Base-by-base conservation (phyloP, 2,329 filamentous ascomycete genomes). In the Colletotrichum gigasporum region DNA sequence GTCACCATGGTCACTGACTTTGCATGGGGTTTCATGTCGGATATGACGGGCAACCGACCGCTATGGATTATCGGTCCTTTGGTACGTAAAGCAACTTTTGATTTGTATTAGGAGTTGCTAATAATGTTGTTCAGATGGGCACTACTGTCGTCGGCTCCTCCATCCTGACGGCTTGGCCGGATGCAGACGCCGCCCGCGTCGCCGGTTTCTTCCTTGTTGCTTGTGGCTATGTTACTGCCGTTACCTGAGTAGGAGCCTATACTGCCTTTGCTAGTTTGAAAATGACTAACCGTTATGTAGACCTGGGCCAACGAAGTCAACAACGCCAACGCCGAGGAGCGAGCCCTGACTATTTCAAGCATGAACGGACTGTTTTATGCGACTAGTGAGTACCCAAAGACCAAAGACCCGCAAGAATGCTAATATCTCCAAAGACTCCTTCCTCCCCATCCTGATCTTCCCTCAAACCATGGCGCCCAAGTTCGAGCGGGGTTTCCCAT, bases 241-340 rank as follows among this genome's bases (percentile, higher is more conserved):
- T 61, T 2, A 47, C 41, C 2, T 61, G 57, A 39, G 57, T 61
- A 11, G 30, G 57, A 30, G 0, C 12, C 1, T 3, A 5, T 12
- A 2, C 0, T 5, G 2, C 47, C 8, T 11, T 7, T 12, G 4
- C 3, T 4, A 20, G 8, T 0, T 8, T 26, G 2, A 3, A n/a
- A n/a, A 0, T 0, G 12, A 5, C 56, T 59, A 6, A 50, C 18
- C 48, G 11, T 41, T 35, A 69, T 67, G 39, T 70, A 73, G 48
- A 73, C 74, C 2, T 76, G 75, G 75, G 74, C 72, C 3, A 74
- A 74, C 35, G 75, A 76, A 50, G 67, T 75, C 22, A 75, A 73
- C 28, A 70, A 71, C 2, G 71, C 69, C 2, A 69, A 76, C 45
- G 73, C 71, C 2, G 73, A 75, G 52, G 73, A 76, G 51, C 64